These are phyloP conservation scores for Phytophthora chlamydospora DNA, from an alignment of 352 stramenopile genomes.

Conservation along the genomic window DNA sequence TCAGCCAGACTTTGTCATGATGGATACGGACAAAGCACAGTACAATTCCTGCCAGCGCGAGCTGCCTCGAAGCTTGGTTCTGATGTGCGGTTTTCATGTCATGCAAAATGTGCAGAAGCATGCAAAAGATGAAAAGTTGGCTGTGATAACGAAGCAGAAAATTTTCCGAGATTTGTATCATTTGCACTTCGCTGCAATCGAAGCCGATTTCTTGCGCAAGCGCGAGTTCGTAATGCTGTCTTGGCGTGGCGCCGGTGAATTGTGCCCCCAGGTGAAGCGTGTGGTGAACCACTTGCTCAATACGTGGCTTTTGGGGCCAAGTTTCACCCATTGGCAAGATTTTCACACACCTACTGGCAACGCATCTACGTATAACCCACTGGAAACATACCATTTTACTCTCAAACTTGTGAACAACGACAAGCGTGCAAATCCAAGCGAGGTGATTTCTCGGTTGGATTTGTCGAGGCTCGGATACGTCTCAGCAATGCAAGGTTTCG, in stretches of 20 bases:
- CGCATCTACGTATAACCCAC: background rate
- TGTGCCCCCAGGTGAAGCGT: background rate
- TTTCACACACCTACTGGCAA: conserved; percentile 3
- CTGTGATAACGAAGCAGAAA: background rate
- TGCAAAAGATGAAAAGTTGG: background rate
- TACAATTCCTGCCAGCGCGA: background rate
- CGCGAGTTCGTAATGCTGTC: background rate
- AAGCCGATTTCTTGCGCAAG: background rate
- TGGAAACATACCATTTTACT: background rate
- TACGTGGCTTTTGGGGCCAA: background rate
- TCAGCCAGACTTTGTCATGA: background rate
- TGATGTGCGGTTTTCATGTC: conserved; percentile 10
- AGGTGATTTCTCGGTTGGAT: background rate
- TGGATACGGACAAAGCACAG: background rate
- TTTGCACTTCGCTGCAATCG: background rate
- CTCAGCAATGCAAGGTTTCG: too few species aligned
- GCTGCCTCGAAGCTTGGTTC: background rate
- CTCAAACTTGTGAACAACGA: conserved; percentile 3
- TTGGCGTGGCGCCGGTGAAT: background rate
- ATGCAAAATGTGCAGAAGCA: background rate
- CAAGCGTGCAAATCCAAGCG: background rate
- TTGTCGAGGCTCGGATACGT: background rate
- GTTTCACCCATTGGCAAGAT: conserved; percentile 1
- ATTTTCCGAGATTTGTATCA: conserved; percentile 3
- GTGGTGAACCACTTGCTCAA: background rate